Evolutionary conservation across 1,139 yeast genomes (phyloP).

Genomic region (Suhomyces chickasaworum): DNA sequence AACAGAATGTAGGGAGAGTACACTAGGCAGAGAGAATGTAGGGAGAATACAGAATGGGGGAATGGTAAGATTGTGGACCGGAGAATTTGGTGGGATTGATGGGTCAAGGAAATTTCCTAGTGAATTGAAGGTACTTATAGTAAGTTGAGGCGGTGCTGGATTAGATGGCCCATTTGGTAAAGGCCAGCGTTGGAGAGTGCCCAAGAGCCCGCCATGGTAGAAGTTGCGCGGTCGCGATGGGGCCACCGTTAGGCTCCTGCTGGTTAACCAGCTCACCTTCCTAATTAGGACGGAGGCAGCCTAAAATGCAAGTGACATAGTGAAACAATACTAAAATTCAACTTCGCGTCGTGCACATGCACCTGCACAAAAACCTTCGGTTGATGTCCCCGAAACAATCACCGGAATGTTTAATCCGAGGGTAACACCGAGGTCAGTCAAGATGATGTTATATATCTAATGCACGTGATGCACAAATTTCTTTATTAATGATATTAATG

Average conservation of each 20-base stretch:
- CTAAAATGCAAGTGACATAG: slow-evolving; percentile 4
- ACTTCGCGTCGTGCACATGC: slow-evolving; percentile 8
- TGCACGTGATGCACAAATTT: neutral
- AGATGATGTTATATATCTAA: too few species aligned
- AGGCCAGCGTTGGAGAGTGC: neutral
- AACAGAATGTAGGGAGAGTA: too few species aligned
- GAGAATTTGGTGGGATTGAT: too few species aligned
- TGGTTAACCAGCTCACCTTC: slow-evolving; percentile 1
- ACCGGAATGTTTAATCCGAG: neutral
- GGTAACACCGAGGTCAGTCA: neutral
- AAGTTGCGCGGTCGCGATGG: neutral
- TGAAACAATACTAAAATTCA: slow-evolving; percentile 1
- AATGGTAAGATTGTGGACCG: too few species aligned
- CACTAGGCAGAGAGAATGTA: too few species aligned
- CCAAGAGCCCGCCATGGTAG: neutral
- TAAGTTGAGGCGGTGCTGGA: neutral
- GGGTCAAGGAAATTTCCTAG: too few species aligned
- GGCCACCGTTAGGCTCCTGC: neutral
- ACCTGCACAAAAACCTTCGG: neutral
- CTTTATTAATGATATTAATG: too few species aligned
- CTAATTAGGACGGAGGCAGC: slow-evolving; percentile 3
- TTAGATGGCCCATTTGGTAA: neutral
- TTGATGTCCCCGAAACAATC: neutral
- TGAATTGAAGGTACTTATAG: too few species aligned
- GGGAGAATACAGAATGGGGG: too few species aligned